phyloP scores from a whole-genome alignment of 352 stramenopile genomes.

The Phytophthora pseudosyringae region DNA sequence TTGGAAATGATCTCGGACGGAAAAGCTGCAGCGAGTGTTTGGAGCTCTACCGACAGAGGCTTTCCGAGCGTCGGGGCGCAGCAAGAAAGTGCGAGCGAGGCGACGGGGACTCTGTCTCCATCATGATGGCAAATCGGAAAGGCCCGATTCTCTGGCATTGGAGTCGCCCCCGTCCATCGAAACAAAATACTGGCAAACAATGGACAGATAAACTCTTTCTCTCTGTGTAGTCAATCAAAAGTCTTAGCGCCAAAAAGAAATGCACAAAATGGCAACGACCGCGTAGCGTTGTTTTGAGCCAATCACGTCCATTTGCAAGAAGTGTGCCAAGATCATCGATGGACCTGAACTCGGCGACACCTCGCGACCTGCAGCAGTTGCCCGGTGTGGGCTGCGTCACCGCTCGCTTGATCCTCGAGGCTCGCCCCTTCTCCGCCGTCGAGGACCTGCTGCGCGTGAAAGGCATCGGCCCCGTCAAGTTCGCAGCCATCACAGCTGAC shows the following conservation, averaged over 20 bases:
- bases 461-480: slow-evolving; percentile 52
- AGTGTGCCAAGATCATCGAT: slow-evolving; percentile 44
- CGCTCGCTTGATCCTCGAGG: slow-evolving; percentile 46
- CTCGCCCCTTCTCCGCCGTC: slow-evolving; percentile 49
- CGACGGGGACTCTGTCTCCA: slow-evolving; percentile 8
- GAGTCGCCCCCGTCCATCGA: slow-evolving; percentile 15
- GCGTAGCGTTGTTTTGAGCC: not conserved
- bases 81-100: slow-evolving; percentile 66
- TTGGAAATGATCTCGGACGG: slow-evolving; percentile 28
- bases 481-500: slow-evolving; percentile 31
- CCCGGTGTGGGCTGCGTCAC: slow-evolving; percentile 52
- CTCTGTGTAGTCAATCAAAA: not conserved
- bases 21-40: not conserved
- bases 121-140: slow-evolving; percentile 15
- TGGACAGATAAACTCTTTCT: no score
- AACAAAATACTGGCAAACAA: not conserved
- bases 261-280: no score
- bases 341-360: slow-evolving; percentile 44
- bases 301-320: slow-evolving; percentile 36
- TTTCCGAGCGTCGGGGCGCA: not conserved
- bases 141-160: slow-evolving; percentile 1
- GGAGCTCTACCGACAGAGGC: not conserved
- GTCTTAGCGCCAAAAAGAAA: not conserved
- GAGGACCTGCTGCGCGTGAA: slow-evolving; percentile 48
- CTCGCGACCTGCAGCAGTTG: slow-evolving; percentile 42